Evolutionary conservation across 2,329 filamentous ascomycete genomes (phyloP).

Genomic region (Cercospora janseana): DNA sequence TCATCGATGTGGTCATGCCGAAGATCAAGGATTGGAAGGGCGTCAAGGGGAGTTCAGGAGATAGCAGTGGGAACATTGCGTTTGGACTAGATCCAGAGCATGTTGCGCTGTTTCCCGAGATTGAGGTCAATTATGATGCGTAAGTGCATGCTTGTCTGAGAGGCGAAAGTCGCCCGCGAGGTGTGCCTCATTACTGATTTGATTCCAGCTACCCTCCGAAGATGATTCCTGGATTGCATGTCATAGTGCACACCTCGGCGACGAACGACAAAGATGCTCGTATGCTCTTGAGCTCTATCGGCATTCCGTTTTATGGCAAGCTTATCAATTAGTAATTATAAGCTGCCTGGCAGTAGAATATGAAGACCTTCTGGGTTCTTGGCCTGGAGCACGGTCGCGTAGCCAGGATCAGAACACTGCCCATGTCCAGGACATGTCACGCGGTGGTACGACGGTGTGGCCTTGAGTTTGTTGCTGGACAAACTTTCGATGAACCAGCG

Average conservation of each 20-base stretch:
- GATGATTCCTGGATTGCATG: conserved; percentile 82
- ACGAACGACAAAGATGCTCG: conserved; percentile 82
- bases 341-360: too few relatives aligned
- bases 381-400: too few relatives aligned
- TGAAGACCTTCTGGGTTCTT: too few relatives aligned
- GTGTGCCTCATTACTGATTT: conserved; percentile 16
- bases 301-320: conserved; percentile 81
- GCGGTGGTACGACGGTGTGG: too few relatives aligned
- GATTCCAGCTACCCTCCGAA: conserved; percentile 60
- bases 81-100: conserved; percentile 76
- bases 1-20: conserved; percentile 85
- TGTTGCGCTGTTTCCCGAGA: conserved; percentile 83
- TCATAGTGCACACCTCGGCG: conserved; percentile 80
- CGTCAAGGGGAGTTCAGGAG: conserved; percentile 72
- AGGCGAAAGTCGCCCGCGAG: neutral
- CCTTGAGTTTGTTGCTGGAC: too few relatives aligned
- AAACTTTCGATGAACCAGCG: too few relatives aligned
- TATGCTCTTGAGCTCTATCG: conserved; percentile 68
- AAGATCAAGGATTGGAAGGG: conserved; percentile 96
- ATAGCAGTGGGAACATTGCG: conserved; percentile 80
- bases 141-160: conserved; percentile 50
- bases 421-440: too few relatives aligned
- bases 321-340: conserved; percentile 57
- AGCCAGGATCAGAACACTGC: too few relatives aligned
- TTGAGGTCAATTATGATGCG: conserved; percentile 91